These are phyloP conservation scores for Rugonectria rugulosa DNA, from an alignment of 2,329 filamentous ascomycete genomes.

Conservation along the genomic window DNA sequence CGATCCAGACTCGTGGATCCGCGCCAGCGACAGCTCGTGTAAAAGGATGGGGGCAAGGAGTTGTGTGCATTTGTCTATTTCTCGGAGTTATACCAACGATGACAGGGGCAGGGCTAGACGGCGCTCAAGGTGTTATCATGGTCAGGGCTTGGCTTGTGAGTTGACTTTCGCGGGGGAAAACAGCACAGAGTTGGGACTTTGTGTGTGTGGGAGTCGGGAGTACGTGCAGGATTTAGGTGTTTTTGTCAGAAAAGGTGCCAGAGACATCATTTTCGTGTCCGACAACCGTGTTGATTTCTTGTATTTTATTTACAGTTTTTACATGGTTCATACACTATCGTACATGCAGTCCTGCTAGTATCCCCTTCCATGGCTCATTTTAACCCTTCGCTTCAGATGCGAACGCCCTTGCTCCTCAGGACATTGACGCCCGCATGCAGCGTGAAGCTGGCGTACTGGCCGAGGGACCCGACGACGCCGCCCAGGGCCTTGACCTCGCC, in stretches of 20 bases:
- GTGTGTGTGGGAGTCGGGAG: slow-evolving; percentile 3
- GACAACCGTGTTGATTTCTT: no score
- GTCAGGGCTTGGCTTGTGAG: slow-evolving; percentile 27
- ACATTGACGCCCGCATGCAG: slow-evolving; percentile 80
- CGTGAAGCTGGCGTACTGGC: slow-evolving; percentile 85
- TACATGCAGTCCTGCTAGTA: no score
- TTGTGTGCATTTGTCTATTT: slow-evolving; percentile 6
- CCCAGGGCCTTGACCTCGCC: slow-evolving; percentile 72
- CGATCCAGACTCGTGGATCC: slow-evolving; percentile 63
- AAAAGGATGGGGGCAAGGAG: slow-evolving; percentile 13
- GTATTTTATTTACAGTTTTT: slow-evolving; percentile 22
- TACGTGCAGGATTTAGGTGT: no score
- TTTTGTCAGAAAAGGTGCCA: no score
- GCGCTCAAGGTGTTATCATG: slow-evolving; percentile 19
- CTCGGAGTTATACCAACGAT: slow-evolving; percentile 18
- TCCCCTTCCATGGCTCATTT: not conserved
- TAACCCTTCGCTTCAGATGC: slow-evolving; percentile 60
- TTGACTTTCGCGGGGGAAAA: no score
- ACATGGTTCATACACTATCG: slow-evolving; percentile 38
- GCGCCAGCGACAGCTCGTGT: slow-evolving; percentile 58
- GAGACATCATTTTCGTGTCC: no score
- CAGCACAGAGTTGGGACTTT: no score
- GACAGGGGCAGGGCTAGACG: slow-evolving; percentile 5
- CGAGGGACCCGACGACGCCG: slow-evolving; percentile 67
- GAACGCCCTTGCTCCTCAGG: slow-evolving; percentile 84